Base-by-base conservation (phyloP, 169 alveolate genomes). In the Plasmodium malariae region DNA sequence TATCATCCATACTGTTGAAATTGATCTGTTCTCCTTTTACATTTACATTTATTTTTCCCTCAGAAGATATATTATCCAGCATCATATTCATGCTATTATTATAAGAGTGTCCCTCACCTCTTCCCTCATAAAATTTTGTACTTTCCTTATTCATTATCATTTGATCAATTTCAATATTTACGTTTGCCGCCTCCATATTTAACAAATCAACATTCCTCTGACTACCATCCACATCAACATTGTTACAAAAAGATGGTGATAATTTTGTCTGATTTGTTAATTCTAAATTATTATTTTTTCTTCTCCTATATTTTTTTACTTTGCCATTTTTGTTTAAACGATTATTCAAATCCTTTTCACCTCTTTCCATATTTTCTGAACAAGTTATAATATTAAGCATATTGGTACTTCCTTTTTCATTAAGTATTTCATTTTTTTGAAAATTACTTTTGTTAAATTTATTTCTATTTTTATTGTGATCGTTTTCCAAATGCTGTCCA, bases 291-390 rank as follows among this genome's bases (percentile, higher is more conserved):
- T 73, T 73, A n/a, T 55, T 37, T 26, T 70, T 70, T 48, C 45
- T 70, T 48, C 45, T 70, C 19, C 83, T 26, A 43, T 70, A 45
- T 34, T 48, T 70, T 70, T 14, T 73, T 28, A 51, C 71, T 54
- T 54, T 73, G 14, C 24, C 17, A 32, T 55, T 73, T 73, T 73
- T 57, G 28, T 43, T 62, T n/a, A 7, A 34, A 54, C 36, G 9
- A 34, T 73, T 54, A 36, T 51, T 1, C 36, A 24, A 5, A 11
- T 32, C 57, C 28, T 55, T 73, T 73, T 36, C 87, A 34, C 45
- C 72, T 19, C 26, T 69, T 43, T 11, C 21, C 12, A 17, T 12
- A 6, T 48, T 34, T 26, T 26, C n/a, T 2, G 32, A 34, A 19
- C 26, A 9, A 21, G 19, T 48, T 55, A 34, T 24, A 17, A 24